Percentiles rank a stretch among this genome's conserved stretches.
Conservation (phyloP, 257 asterid genomes). For the Ilex aquifolium region DNA sequence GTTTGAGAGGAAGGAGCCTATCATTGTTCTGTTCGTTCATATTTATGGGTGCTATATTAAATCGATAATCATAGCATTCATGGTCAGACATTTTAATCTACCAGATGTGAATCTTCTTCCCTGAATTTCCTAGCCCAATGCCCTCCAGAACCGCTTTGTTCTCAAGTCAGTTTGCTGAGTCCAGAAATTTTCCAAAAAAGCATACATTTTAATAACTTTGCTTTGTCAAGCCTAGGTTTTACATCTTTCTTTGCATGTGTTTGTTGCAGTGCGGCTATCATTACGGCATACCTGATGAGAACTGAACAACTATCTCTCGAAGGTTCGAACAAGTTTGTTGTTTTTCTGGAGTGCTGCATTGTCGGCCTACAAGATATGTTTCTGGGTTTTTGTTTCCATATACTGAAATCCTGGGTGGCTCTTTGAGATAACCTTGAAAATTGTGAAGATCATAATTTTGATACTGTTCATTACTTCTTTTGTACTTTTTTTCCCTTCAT, state of each 20-base stretch:
- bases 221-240: constrained; percentile 48
- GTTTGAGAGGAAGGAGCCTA: too few relatives aligned
- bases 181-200: constrained; percentile 20
- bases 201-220: constrained; percentile 31
- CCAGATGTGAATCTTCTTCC: neutral
- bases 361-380: constrained; percentile 16
- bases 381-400: constrained; percentile 6
- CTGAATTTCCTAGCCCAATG: neutral
- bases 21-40: too few relatives aligned
- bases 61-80: too few relatives aligned
- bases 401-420: constrained; percentile 7
- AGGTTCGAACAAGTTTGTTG: constrained; percentile 41
- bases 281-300: constrained; percentile 92
- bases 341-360: neutral
- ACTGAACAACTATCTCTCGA: constrained; percentile 78
- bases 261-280: constrained; percentile 88
- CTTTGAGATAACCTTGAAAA: constrained; percentile 12
- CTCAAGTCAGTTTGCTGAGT: constrained; percentile 5
- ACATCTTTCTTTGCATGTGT: constrained; percentile 60
- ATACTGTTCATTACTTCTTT: neutral
- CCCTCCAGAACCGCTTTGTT: neutral
- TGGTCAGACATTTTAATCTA: neutral
- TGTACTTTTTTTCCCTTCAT: neutral
- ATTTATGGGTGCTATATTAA: too few relatives aligned
- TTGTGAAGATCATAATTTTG: constrained; percentile 5